Percentiles rank a stretch among this genome's conserved stretches.
These are phyloP conservation scores for Leishmania braziliensis DNA, from an alignment of 208 protist genomes.

Conservation along the genomic window DNA sequence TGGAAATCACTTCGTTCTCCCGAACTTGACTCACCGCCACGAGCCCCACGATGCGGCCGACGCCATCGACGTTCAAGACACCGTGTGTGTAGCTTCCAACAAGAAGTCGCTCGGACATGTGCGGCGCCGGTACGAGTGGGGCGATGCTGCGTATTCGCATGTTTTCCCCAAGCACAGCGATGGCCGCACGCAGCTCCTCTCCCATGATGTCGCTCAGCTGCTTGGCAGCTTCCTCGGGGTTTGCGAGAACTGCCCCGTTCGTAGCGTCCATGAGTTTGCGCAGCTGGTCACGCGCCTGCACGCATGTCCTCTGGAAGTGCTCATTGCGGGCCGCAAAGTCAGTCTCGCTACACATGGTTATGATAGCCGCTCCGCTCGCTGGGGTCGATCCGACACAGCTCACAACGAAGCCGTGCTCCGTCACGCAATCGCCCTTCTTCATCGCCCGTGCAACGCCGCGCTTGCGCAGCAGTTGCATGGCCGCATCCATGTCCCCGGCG, in stretches of 20 bases:
- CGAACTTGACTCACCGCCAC: slow-evolving; percentile 60
- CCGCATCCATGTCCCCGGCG: slow-evolving; percentile 70
- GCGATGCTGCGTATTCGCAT: slow-evolving; percentile 62
- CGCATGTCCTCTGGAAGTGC: slow-evolving; percentile 70
- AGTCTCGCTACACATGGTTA: slow-evolving; percentile 89
- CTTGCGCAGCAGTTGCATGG: slow-evolving; percentile 77
- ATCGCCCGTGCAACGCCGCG: slow-evolving; percentile 80
- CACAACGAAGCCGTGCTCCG: slow-evolving; percentile 83
- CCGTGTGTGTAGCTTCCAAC: slow-evolving; percentile 85
- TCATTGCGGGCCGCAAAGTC: slow-evolving; percentile 90
- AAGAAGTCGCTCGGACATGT: slow-evolving; percentile 55
- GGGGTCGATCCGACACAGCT: slow-evolving; percentile 59
- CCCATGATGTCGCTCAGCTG: slow-evolving; percentile 43
- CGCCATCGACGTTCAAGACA: slow-evolving; percentile 44
- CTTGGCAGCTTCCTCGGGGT: slow-evolving; percentile 51
- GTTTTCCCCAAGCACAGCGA: slow-evolving; percentile 88
- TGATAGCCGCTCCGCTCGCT: slow-evolving; percentile 55
- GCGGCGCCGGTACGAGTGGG: slow-evolving; percentile 50
- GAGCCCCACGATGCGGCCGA: slow-evolving; percentile 81
- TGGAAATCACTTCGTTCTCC: slow-evolving; percentile 32
- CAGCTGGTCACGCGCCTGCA: slow-evolving; percentile 38
- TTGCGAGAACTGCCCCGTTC: slow-evolving; percentile 47
- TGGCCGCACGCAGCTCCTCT: slow-evolving; percentile 49
- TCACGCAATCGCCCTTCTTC: slow-evolving; percentile 82
- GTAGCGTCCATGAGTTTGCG: slow-evolving; percentile 46